A percentile compares a stretch with the other conserved stretches of the same genome.
Conservation (phyloP, 2,329 filamentous ascomycete genomes). For the Magnaporthiopsis incrustans region DNA sequence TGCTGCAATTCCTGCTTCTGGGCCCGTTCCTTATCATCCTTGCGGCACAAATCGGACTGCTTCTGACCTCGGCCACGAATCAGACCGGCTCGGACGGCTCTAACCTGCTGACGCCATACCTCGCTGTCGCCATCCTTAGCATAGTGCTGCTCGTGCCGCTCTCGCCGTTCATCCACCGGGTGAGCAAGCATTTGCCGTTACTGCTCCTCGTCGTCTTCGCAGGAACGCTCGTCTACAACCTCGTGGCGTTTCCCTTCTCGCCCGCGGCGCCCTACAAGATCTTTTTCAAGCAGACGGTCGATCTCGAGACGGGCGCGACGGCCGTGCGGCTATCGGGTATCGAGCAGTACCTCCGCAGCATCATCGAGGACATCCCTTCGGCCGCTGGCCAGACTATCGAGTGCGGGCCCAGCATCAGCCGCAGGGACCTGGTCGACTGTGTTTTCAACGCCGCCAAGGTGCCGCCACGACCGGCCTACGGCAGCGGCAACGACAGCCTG, state of each 20-base stretch:
- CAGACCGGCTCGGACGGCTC: slow-evolving; percentile 85
- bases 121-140: slow-evolving; percentile 59
- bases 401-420: slow-evolving; percentile 38
- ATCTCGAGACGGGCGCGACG: slow-evolving; percentile 67
- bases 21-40: slow-evolving; percentile 72
- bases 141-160: slow-evolving; percentile 68
- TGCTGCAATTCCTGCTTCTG: slow-evolving; percentile 74
- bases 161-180: slow-evolving; percentile 78
- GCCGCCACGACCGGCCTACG: slow-evolving; percentile 53
- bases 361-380: slow-evolving; percentile 64
- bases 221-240: slow-evolving; percentile 76
- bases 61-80: slow-evolving; percentile 62
- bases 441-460: slow-evolving; percentile 56
- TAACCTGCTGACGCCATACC: slow-evolving; percentile 60
- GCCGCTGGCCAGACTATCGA: slow-evolving; percentile 52
- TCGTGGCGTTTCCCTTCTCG: slow-evolving; percentile 84
- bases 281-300: slow-evolving; percentile 75
- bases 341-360: slow-evolving; percentile 55
- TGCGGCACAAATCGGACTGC: slow-evolving; percentile 65
- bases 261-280: slow-evolving; percentile 71
- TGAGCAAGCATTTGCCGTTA: slow-evolving; percentile 73
- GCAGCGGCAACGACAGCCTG: slow-evolving; percentile 16
- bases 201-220: slow-evolving; percentile 66
- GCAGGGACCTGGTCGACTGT: slow-evolving; percentile 55
- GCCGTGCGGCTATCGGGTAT: slow-evolving; percentile 62